Percentiles rank a stretch among this genome's conserved stretches.
These are phyloP conservation scores for Coemansia sp. DNA, from an alignment of 192 early-diverging fungal species.

Conservation along the genomic window DNA sequence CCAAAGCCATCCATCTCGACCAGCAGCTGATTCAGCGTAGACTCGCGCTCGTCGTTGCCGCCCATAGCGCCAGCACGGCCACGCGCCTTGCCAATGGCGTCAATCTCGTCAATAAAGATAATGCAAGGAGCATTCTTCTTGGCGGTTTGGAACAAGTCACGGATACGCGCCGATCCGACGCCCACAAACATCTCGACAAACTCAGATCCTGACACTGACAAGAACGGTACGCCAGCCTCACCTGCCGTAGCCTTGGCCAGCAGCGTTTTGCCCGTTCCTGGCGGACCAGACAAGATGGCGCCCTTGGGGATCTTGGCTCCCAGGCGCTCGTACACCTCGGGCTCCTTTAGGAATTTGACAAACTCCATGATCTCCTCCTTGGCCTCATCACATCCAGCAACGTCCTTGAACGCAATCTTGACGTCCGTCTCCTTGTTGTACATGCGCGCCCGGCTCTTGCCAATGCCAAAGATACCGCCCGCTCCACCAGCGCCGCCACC, in stretches of 20 bases:
- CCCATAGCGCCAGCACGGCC: slow-evolving; percentile 83
- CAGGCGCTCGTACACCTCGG: slow-evolving; percentile 83
- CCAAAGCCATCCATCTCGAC: slow-evolving; percentile 99
- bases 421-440: slow-evolving; percentile 98
- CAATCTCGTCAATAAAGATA: slow-evolving; percentile 99
- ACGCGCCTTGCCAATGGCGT: slow-evolving; percentile 98
- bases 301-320: slow-evolving; percentile 99
- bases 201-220: slow-evolving; percentile 98
- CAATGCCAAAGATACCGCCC: slow-evolving; percentile 93
- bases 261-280: slow-evolving; percentile 98
- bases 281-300: slow-evolving; percentile 90
- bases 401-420: slow-evolving; percentile 95
- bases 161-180: slow-evolving; percentile 89
- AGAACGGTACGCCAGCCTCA: slow-evolving; percentile 96
- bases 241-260: slow-evolving; percentile 99
- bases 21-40: slow-evolving; percentile 94
- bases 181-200: slow-evolving; percentile 99
- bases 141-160: slow-evolving; percentile 95
- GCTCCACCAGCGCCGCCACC: slow-evolving; percentile 63
- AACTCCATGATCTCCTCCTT: slow-evolving; percentile 99
- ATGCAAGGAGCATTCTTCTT: slow-evolving; percentile 98
- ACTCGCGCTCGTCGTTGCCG: slow-evolving; percentile 98
- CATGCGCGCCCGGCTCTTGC: slow-evolving; percentile 93
- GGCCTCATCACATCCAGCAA: slow-evolving; percentile 98
- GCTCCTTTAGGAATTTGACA: slow-evolving; percentile 99